Percentiles rank a stretch among this genome's conserved stretches.
phyloP scores from a whole-genome alignment of 2,329 filamentous ascomycete genomes.

The Pleurostoma richardsiae region DNA sequence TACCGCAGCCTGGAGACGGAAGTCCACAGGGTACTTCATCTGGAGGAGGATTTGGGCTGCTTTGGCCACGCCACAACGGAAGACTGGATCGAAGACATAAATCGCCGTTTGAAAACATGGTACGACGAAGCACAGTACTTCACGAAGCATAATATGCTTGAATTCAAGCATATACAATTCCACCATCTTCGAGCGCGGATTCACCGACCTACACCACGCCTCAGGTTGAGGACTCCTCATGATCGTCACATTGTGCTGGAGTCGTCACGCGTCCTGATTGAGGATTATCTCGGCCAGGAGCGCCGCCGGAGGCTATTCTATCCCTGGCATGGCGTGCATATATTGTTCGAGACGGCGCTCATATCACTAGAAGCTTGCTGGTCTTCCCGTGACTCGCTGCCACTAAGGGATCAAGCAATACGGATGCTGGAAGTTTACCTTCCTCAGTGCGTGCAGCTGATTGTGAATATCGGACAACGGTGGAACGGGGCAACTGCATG shows the following conservation, averaged over 20 bases:
- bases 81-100: slow-evolving; percentile 16
- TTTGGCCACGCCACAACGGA: not conserved
- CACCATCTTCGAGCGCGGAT: slow-evolving; percentile 2
- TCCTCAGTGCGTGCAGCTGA: too few relatives aligned
- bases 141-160: slow-evolving; percentile 3
- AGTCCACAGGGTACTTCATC: slow-evolving; percentile 2
- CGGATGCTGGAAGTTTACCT: not conserved
- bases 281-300: slow-evolving; percentile 2
- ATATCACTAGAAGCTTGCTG: slow-evolving; percentile 4
- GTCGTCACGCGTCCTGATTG: not conserved
- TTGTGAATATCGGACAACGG: too few relatives aligned
- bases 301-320: slow-evolving; percentile 3
- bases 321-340: slow-evolving; percentile 4
- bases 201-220: slow-evolving; percentile 3
- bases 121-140: slow-evolving; percentile 1
- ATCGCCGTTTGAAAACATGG: slow-evolving; percentile 16
- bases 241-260: slow-evolving; percentile 1
- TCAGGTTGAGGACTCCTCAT: slow-evolving; percentile 3
- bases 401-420: not conserved
- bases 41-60: slow-evolving; percentile 1
- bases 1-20: slow-evolving; percentile 2
- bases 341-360: slow-evolving; percentile 2
- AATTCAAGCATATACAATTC: slow-evolving; percentile 4
- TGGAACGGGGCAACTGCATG: too few relatives aligned
- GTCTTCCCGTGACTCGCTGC: slow-evolving; percentile 2